These are phyloP conservation scores for Clitopilus passeckerianus DNA, from an alignment of 768 basidiomycete species.

Conservation along the genomic window DNA sequence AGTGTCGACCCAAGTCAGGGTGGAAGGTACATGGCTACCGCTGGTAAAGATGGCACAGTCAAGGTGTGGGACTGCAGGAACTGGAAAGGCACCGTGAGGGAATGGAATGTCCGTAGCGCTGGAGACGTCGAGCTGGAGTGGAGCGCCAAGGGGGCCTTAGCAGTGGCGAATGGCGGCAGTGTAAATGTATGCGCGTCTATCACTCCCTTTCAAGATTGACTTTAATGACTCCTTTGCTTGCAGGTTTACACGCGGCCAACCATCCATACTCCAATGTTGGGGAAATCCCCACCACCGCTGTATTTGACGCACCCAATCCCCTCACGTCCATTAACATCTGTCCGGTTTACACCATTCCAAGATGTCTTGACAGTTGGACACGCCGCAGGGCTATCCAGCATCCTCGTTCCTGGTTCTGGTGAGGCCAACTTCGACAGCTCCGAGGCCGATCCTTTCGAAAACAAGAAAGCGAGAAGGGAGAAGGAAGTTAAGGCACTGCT, in stretches of 20 bases:
- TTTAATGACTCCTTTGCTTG: constrained; percentile 3
- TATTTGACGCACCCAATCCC: constrained; percentile 89
- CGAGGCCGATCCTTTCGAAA: constrained; percentile 95
- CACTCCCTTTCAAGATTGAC: not conserved
- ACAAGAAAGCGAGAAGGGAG: constrained; percentile 75
- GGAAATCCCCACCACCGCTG: constrained; percentile 61
- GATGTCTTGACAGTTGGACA: constrained; percentile 83
- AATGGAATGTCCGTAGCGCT: constrained; percentile 68
- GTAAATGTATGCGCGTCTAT: constrained; percentile 60
- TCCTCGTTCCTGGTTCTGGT: constrained; percentile 89
- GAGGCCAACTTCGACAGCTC: constrained; percentile 92
- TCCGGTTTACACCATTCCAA: constrained; percentile 87
- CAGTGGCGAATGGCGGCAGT: constrained; percentile 76
- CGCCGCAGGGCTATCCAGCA: constrained; percentile 68
- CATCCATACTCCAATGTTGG: constrained; percentile 51
- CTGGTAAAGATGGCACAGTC: constrained; percentile 82
- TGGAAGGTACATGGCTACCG: constrained; percentile 88
- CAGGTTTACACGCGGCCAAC: constrained; percentile 72
- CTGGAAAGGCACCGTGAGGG: constrained; percentile 85
- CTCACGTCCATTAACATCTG: constrained; percentile 65
- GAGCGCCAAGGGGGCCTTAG: constrained; percentile 81
- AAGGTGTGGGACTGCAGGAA: constrained; percentile 98
- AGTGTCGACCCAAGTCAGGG: constrained; percentile 81
- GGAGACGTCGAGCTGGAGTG: constrained; percentile 67
- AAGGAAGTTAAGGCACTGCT: constrained; percentile 86